A percentile compares a stretch with the other conserved stretches of the same genome.
Evolutionary conservation across 2,329 filamentous ascomycete genomes (phyloP).

Genomic region (Fusarium virguliforme): DNA sequence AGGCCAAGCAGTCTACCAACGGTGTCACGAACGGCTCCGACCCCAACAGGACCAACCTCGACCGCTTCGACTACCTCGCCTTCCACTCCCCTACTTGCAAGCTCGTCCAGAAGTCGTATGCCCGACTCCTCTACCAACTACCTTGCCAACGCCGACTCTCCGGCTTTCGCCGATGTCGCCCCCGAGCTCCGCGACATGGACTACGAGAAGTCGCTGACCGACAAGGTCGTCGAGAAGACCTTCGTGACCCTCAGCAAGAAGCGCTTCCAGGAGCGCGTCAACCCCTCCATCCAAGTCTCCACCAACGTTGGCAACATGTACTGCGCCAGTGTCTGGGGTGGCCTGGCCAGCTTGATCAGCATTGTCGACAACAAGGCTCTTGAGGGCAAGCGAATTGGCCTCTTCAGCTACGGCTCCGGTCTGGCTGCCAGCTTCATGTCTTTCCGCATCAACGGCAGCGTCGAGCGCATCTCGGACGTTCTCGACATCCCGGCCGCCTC

Average conservation of each 20-base stretch:
- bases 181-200: conserved; percentile 84
- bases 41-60: conserved; percentile 74
- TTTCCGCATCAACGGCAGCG: conserved; percentile 80
- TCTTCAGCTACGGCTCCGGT: conserved; percentile 87
- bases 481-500: conserved; percentile 80
- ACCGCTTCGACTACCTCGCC: conserved; percentile 86
- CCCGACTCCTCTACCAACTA: conserved; percentile 90
- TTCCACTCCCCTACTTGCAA: conserved; percentile 93
- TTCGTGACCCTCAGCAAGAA: conserved; percentile 90
- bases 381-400: conserved; percentile 79
- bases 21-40: conserved; percentile 63
- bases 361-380: conserved; percentile 75
- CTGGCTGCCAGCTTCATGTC: conserved; percentile 81
- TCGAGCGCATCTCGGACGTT: conserved; percentile 76
- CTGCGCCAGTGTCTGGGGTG: conserved; percentile 82
- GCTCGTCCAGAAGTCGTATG: conserved; percentile 88
- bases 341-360: conserved; percentile 79
- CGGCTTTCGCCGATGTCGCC: conserved; percentile 81
- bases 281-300: conserved; percentile 80
- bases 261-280: conserved; percentile 84
- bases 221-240: conserved; percentile 89
- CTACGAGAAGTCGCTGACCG: conserved; percentile 83
- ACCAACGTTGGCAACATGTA: conserved; percentile 83
- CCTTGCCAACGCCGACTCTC: conserved; percentile 77
- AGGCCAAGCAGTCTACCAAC: conserved; percentile 73